These are phyloP conservation scores for Parastagonospora avenae DNA, from an alignment of 2,329 filamentous ascomycete genomes.

Conservation along the genomic window DNA sequence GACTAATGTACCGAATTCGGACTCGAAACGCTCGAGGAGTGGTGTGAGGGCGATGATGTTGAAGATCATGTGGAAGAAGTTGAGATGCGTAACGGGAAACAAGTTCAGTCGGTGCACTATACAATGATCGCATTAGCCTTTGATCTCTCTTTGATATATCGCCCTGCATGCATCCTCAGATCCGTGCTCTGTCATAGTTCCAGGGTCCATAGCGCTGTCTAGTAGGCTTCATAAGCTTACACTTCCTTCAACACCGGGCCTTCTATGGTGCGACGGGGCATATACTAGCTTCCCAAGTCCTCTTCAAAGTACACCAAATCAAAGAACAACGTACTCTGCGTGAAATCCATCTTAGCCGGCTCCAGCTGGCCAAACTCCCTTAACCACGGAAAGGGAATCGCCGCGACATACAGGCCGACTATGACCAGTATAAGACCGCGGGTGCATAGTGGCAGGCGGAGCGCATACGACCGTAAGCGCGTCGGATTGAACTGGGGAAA, in stretches of 20 bases:
- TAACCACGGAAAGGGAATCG: constrained; percentile 74
- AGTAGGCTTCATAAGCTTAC: background rate
- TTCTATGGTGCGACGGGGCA: background rate
- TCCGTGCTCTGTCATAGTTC: background rate
- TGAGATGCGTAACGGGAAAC: constrained; percentile 83
- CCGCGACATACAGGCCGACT: constrained; percentile 69
- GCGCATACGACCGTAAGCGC: constrained; percentile 78
- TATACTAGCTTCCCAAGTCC: too few species aligned
- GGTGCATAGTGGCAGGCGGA: constrained; percentile 87
- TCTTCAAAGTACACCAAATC: background rate
- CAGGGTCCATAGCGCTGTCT: background rate
- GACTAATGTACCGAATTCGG: constrained; percentile 87
- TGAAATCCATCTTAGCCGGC: constrained; percentile 74
- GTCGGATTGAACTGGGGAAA: constrained; percentile 69
- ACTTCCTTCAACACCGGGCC: background rate
- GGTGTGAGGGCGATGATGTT: constrained; percentile 83
- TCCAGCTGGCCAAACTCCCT: constrained; percentile 78
- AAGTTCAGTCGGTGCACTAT: constrained; percentile 92
- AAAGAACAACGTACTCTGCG: constrained; percentile 64
- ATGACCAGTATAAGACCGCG: constrained; percentile 71
- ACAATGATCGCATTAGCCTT: constrained; percentile 15
- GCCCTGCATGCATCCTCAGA: background rate
- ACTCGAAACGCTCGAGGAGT: constrained; percentile 91
- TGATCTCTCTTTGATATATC: background rate
- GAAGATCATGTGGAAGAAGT: constrained; percentile 78